Percentiles rank a stretch among this genome's conserved stretches.
phyloP scores from a whole-genome alignment of 148 eudicot species.

The Salicornia ramosissima region DNA sequence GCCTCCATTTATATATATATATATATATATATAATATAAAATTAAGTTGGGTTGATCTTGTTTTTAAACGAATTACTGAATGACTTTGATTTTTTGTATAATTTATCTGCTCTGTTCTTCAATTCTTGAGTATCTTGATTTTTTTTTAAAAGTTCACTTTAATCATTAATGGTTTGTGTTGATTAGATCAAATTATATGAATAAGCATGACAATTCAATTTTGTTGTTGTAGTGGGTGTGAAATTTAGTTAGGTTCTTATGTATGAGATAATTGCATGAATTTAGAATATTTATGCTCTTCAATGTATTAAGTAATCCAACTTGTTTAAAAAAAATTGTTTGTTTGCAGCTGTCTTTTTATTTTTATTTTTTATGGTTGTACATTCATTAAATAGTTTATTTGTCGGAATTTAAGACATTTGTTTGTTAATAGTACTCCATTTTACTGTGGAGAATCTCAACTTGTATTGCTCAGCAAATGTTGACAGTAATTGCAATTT shows the following conservation, averaged over 20 bases:
- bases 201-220: too few relatives aligned
- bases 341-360: too few relatives aligned
- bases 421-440: background rate
- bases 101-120: background rate
- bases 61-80: background rate
- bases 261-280: too few relatives aligned
- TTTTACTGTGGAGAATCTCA: conserved; percentile 8
- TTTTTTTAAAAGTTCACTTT: background rate
- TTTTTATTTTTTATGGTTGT: background rate
- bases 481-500: conserved; percentile 16
- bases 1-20: too few relatives aligned
- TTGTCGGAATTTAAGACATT: background rate
- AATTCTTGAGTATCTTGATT: background rate
- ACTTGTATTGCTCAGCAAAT: conserved; percentile 1
- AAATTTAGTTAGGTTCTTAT: too few relatives aligned
- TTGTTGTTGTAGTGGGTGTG: too few relatives aligned
- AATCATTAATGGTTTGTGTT: too few relatives aligned
- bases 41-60: background rate
- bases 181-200: too few relatives aligned
- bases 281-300: too few relatives aligned
- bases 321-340: too few relatives aligned
- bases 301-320: too few relatives aligned
- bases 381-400: background rate
- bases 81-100: background rate
- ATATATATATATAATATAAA: background rate